Percentiles rank a stretch among this genome's conserved stretches.
phyloP scores from a whole-genome alignment of 2,329 filamentous ascomycete genomes.

The Trichoderma sp. region DNA sequence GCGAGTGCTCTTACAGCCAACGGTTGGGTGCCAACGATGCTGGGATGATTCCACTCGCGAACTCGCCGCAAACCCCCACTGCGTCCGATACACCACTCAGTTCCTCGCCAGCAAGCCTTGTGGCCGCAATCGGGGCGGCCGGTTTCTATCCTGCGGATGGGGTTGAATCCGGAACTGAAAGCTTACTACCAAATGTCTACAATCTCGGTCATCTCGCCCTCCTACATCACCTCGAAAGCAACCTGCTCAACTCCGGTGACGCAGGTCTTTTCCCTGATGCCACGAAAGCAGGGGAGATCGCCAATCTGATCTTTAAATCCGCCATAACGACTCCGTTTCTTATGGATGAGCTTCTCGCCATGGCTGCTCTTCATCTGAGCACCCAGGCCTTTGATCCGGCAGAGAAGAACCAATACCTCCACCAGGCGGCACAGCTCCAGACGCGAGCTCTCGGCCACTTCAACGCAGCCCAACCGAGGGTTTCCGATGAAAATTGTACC shows the following conservation, averaged over 20 bases:
- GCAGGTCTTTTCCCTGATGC: not conserved
- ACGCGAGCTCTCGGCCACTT: not conserved
- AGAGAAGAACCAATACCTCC: not conserved
- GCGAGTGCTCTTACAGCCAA: not conserved
- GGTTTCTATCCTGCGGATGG: not conserved
- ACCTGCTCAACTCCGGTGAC: not conserved
- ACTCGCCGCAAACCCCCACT: not conserved
- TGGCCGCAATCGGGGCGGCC: not conserved
- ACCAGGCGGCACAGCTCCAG: not conserved
- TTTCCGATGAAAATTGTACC: not conserved
- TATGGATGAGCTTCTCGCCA: not conserved
- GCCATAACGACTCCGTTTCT: not conserved
- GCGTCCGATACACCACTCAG: not conserved
- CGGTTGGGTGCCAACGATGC: not conserved
- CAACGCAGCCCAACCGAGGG: not conserved
- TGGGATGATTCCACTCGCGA: not conserved
- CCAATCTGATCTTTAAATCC: not conserved
- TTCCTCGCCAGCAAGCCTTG: not conserved
- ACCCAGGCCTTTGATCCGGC: not conserved
- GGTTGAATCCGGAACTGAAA: not conserved
- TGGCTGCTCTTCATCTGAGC: not conserved
- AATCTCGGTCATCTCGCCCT: not conserved
- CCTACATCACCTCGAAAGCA: not conserved
- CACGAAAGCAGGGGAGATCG: not conserved
- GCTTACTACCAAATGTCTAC: not conserved